phyloP scores from a whole-genome alignment of 2,329 filamentous ascomycete species.

The Diplodia corticola region DNA sequence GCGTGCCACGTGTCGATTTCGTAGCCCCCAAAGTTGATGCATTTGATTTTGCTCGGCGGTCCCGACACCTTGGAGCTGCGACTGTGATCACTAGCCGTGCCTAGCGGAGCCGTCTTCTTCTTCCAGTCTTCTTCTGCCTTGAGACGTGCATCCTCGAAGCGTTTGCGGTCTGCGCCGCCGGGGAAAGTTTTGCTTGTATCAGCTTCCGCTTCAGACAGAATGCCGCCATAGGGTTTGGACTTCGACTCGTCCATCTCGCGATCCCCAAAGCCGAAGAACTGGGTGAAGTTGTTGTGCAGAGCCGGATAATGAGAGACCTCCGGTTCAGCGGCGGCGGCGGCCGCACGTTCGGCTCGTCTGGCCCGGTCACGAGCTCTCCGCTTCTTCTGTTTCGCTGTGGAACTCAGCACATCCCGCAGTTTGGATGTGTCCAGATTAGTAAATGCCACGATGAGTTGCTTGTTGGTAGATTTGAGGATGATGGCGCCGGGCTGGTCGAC shows the following conservation, averaged over 20 bases:
- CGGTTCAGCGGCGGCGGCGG: conserved; percentile 36
- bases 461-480: conserved; percentile 18
- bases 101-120: conserved; percentile 63
- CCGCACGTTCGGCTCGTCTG: conserved; percentile 49
- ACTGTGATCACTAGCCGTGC: conserved; percentile 61
- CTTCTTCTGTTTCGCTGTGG: conserved; percentile 53
- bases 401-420: conserved; percentile 18
- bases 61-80: conserved; percentile 77
- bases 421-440: conserved; percentile 16
- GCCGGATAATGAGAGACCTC: conserved; percentile 58
- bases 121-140: conserved; percentile 93
- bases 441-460: conserved; percentile 18
- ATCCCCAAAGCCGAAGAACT: conserved; percentile 86
- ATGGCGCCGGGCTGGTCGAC: conserved; percentile 20
- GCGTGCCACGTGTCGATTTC: conserved; percentile 99
- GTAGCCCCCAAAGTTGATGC: conserved; percentile 95
- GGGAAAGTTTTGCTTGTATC: conserved; percentile 90
- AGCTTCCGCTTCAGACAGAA: conserved; percentile 83
- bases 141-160: conserved; percentile 86
- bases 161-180: conserved; percentile 73
- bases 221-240: conserved; percentile 92
- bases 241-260: conserved; percentile 86
- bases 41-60: conserved; percentile 94
- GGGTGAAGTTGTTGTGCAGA: conserved; percentile 66
- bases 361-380: conserved; percentile 44